Base-by-base conservation (phyloP, 768 basidiomycete genomes). In the Hirschioporus abietinus region DNA sequence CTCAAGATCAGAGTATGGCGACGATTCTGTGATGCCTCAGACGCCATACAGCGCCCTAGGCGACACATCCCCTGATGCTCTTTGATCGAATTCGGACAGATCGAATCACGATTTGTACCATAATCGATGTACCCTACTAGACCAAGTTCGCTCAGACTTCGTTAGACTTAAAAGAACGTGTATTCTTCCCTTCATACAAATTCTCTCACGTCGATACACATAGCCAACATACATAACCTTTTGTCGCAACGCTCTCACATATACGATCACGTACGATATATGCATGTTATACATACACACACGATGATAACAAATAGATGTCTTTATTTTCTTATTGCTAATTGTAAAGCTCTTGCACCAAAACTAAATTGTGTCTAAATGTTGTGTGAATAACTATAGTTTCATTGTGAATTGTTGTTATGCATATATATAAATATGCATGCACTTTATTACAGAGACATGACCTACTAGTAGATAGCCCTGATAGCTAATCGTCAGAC, bases 1-100 rank as follows among this genome's bases (percentile, higher is more conserved):
- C 70, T 80, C 83, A 7, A 83, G 81, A 9, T 93, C 91, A 0
- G 92, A 90, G 72, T 85, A 83, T 65, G 92, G 88, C 1, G 93
- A 92, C 61, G 89, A 91, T n/a, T 71, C 80, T 12, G 84, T 89
- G 8, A 78, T 85, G 9, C 42, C 42, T 52, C 42, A 52, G 20
- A 52, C 42, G 42, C 89, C 89, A 63, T 70, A 79, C 23, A 84
- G 86, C 68, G 84, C 83, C 0, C 77, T 91, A 17, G 85, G 86
- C 35, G 90, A 92, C 67, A 75, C 91, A 64, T 91, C 90, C 24
- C 90, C 91, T 0, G 85, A 88, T 65, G 90, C 90, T 30, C 72
- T 90, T 68, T 90, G 83, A 69, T 27, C 23, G 17, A 15, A 24
- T 2, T 24, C 42, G 42, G 42, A 52, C 4, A 12, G 42, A 15